A percentile compares a stretch with the other conserved stretches of the same genome.
These are phyloP conservation scores for Claviceps purpurea DNA, from an alignment of 2,329 filamentous ascomycete species.

Conservation along the genomic window DNA sequence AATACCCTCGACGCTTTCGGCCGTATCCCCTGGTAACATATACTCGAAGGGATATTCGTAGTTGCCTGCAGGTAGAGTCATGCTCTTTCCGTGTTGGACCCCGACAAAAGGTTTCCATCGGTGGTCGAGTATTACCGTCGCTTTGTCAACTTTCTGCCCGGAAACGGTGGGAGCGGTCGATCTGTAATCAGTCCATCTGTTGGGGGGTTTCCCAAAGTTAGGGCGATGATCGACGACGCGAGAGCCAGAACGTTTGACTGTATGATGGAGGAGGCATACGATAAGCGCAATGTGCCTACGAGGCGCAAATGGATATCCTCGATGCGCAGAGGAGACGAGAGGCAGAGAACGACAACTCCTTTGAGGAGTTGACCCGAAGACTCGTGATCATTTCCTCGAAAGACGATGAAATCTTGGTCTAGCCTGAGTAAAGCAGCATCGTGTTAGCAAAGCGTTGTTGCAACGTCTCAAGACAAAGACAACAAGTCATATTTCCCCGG, in stretches of 20 bases:
- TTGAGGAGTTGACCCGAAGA: conserved; percentile 63
- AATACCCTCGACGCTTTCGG: conserved; percentile 86
- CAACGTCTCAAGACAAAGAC: neutral
- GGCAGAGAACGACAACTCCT: conserved; percentile 60
- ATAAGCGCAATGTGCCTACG: conserved; percentile 50
- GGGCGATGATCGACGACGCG: conserved; percentile 3
- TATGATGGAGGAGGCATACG: conserved; percentile 32
- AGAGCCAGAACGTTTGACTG: neutral
- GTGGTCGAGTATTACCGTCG: conserved; percentile 50
- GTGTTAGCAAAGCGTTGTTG: neutral
- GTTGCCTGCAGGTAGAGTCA: conserved; percentile 55
- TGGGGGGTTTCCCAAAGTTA: conserved; percentile 4
- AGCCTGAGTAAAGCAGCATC: conserved; percentile 34
- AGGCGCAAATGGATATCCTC: conserved; percentile 62
- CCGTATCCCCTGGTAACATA: conserved; percentile 54
- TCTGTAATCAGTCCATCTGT: conserved; percentile 38
- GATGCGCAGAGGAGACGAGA: conserved; percentile 54
- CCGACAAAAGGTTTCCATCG: conserved; percentile 55
- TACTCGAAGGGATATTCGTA: conserved; percentile 75
- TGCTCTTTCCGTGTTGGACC: conserved; percentile 36
- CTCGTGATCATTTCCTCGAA: conserved; percentile 62
- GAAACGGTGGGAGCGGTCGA: conserved; percentile 44
- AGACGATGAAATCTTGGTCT: conserved; percentile 66
- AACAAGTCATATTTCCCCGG: neutral
- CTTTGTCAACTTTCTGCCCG: conserved; percentile 45